Evolutionary conservation across 225 moss, liverwort and hornwort genomes (phyloP), one percentile per base, ranked within the genome.

Genomic region (Sphagnum contortum): DNA sequence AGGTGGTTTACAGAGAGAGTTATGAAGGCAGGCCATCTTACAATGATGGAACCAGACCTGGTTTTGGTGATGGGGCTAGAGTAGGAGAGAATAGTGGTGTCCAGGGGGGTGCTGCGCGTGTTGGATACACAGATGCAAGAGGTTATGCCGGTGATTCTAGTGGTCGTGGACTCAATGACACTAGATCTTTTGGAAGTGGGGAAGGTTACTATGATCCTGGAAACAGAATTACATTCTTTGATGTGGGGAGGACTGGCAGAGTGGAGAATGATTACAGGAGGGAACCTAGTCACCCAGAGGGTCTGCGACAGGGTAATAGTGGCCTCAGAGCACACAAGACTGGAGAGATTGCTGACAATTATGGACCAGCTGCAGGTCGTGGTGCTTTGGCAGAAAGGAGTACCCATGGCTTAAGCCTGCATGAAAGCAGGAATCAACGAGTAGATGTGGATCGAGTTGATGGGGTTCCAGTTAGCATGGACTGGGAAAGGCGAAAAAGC

Each of bases 201-300:
- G 80, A 52, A 48, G 82, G 77, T 62, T 84, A 76, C 12, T 71
- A 80, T 72, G 88, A 88, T 61, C 77, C 75, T 63, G 76, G 83
- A 56, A 81, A 80, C 70, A 85, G 91, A 70, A 81, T 83, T 61
- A 75, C 76, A 44, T 87, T 87, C 57, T 82, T 87, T 12, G 90
- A 87, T 64, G 74, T 73, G 54, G 81, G 86, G 47, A 81, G 88
- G 76, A 61, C 63, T 70, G 79, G 72, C 75, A 75, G 81, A 46
- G 69, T 65, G 79, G 73, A 48, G 91, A 91, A 60, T 65, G 70
- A 44, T 75, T 57, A 50, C 85, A 75, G 69, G 74, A 78, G 71
- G 61, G 78, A 76, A 48, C 71, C 74, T 51, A 49, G 63, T 50
- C 73, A 73, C 48, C 75, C 69, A 52, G 85, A 81, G 62, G 78